Evolutionary conservation across 192 early-diverging fungal species (phyloP).

Genomic region (Podila epigama): DNA sequence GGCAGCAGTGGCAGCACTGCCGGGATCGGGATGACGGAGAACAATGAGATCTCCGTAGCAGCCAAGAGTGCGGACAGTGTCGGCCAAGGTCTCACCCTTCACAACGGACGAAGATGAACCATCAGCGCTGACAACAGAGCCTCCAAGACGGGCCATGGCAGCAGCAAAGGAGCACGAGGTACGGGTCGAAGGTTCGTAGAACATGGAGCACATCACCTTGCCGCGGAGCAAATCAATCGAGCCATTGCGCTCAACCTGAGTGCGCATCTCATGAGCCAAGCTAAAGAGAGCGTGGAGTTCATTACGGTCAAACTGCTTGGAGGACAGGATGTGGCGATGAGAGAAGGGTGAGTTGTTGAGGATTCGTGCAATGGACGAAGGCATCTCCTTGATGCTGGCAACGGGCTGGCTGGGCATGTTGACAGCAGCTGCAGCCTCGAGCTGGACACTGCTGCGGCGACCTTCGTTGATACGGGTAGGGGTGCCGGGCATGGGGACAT

Average conservation of each 20-base stretch:
- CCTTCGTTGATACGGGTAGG: conserved; percentile 14
- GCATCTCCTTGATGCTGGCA: conserved; percentile 8
- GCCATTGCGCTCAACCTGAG: conserved; percentile 89
- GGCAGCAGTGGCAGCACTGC: conserved; percentile 82
- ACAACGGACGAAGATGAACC: conserved; percentile 86
- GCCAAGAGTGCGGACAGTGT: conserved; percentile 93
- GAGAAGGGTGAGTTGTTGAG: conserved; percentile 85
- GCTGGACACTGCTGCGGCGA: conserved; percentile 28
- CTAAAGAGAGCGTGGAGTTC: conserved; percentile 96
- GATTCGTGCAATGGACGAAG: conserved; percentile 45
- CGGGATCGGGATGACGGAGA: conserved; percentile 92
- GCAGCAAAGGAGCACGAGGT: conserved; percentile 94
- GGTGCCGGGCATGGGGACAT: conserved; percentile 5
- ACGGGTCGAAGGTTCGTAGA: conserved; percentile 96
- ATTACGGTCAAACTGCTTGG: conserved; percentile 90
- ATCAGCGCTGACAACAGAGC: conserved; percentile 86
- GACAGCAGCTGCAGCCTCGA: conserved; percentile 4
- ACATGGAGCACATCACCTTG: conserved; percentile 92
- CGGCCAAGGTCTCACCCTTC: conserved; percentile 95
- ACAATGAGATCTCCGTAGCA: conserved; percentile 94
- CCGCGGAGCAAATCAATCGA: conserved; percentile 85
- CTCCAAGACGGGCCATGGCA: conserved; percentile 94
- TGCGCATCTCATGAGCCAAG: conserved; percentile 97
- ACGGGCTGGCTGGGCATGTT: conserved; percentile 5
- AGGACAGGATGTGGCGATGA: conserved; percentile 91